These are phyloP conservation scores for Hymenoscyphus salicellus DNA, from an alignment of 2,329 filamentous ascomycete genomes.

Conservation along the genomic window DNA sequence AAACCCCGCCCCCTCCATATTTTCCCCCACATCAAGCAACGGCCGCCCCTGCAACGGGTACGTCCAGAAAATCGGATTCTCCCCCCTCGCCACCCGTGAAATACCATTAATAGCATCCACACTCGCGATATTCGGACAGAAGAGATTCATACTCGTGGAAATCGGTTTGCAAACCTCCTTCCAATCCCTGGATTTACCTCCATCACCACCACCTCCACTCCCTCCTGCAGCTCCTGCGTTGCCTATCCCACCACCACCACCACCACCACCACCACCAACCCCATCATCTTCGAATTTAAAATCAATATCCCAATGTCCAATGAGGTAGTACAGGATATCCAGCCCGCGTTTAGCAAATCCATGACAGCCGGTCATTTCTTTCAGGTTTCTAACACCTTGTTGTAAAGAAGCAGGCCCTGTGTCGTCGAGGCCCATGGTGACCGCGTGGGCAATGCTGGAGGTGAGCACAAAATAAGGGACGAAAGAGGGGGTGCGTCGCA, in stretches of 20 bases:
- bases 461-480: slow-evolving; percentile 35
- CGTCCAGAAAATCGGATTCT: slow-evolving; percentile 32
- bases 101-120: slow-evolving; percentile 36
- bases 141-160: slow-evolving; percentile 25
- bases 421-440: slow-evolving; percentile 28
- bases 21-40: slow-evolving; percentile 16
- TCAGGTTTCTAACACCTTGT: slow-evolving; percentile 55
- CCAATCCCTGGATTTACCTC: slow-evolving; percentile 40
- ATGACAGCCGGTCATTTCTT: slow-evolving; percentile 54
- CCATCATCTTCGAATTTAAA: slow-evolving; percentile 41
- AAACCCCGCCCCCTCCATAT: slow-evolving; percentile 24
- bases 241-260: slow-evolving; percentile 28
- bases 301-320: slow-evolving; percentile 57
- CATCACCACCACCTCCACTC: not conserved
- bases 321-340: slow-evolving; percentile 53
- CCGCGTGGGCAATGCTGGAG: slow-evolving; percentile 30
- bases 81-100: slow-evolving; percentile 6
- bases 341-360: slow-evolving; percentile 30
- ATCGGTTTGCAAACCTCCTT: slow-evolving; percentile 29
- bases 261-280: not conserved
- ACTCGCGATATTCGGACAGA: slow-evolving; percentile 25
- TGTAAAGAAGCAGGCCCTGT: slow-evolving; percentile 42
- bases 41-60: slow-evolving; percentile 34
- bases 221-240: too few relatives aligned
- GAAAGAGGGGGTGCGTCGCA: slow-evolving; percentile 35